Conservation (phyloP, 2,329 filamentous ascomycete genomes). For the Calycina herbarum region DNA sequence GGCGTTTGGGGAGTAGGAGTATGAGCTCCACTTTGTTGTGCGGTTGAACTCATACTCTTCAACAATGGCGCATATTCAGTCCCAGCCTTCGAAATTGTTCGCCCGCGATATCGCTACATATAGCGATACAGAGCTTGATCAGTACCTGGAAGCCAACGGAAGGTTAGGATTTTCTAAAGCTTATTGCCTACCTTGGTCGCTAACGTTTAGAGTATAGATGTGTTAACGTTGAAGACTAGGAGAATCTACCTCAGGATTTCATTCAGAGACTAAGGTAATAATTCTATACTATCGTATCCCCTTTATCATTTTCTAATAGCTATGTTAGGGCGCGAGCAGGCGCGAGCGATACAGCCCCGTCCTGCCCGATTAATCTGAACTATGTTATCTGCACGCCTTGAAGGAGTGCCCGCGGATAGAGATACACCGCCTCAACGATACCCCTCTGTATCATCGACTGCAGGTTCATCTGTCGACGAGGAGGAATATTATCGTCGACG, state of each 20-base stretch:
- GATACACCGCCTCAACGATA: conserved; percentile 7
- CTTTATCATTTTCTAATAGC: conserved; percentile 10
- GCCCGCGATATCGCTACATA: conserved; percentile 20
- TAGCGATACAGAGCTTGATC: conserved; percentile 22
- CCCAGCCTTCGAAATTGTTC: conserved; percentile 17
- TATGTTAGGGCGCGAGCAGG: conserved; percentile 13
- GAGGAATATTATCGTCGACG: conserved; percentile 9
- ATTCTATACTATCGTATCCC: neutral
- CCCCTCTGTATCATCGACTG: conserved; percentile 1
- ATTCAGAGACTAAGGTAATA: too few species aligned
- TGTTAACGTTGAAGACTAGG: conserved; percentile 8
- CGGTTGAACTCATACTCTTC: conserved; percentile 10
- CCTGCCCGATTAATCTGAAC: neutral
- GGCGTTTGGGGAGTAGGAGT: conserved; percentile 11
- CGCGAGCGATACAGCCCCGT: neutral
- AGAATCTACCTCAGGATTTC: too few species aligned
- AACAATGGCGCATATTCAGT: conserved; percentile 9
- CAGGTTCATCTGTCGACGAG: conserved; percentile 6
- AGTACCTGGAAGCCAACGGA: conserved; percentile 20
- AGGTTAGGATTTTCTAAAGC: conserved; percentile 14
- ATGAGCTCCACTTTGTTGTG: conserved; percentile 9
- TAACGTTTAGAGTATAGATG: conserved; percentile 19
- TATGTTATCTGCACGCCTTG: too few species aligned
- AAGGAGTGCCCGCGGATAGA: neutral
- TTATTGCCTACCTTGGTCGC: conserved; percentile 5